phyloP scores from a whole-genome alignment of 352 stramenopile species.

The Pythium plurisporium region DNA sequence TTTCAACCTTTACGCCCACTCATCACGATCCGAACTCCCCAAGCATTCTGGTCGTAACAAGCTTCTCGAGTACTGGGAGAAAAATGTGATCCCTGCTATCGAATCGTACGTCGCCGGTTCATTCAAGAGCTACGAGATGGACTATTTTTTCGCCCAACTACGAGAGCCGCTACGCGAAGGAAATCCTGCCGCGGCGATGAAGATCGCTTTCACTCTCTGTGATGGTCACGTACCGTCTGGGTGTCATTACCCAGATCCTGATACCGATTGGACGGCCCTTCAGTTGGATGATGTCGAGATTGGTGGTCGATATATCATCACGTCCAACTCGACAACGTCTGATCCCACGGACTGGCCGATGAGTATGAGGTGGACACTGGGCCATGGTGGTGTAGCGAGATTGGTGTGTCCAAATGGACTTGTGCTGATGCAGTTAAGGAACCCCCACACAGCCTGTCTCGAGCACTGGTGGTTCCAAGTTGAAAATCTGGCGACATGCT shows the following conservation, averaged over 20 bases:
- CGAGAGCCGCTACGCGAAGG: slow-evolving; percentile 71
- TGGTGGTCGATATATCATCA: slow-evolving; percentile 49
- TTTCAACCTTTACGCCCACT: slow-evolving; percentile 72
- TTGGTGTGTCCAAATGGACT: slow-evolving; percentile 48
- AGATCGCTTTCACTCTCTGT: slow-evolving; percentile 77
- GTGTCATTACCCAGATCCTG: slow-evolving; percentile 73
- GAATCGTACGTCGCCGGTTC: slow-evolving; percentile 76
- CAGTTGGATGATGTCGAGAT: slow-evolving; percentile 77
- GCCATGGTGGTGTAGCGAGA: slow-evolving; percentile 47
- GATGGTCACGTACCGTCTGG: slow-evolving; percentile 74
- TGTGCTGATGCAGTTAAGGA: slow-evolving; percentile 59
- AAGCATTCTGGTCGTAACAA: slow-evolving; percentile 76
- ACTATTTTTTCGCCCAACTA: slow-evolving; percentile 83
- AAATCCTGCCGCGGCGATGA: slow-evolving; percentile 65
- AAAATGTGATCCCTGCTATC: slow-evolving; percentile 81
- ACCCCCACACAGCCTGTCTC: slow-evolving; percentile 37
- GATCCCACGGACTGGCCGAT: slow-evolving; percentile 36
- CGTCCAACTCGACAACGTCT: slow-evolving; percentile 15
- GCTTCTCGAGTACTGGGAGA: slow-evolving; percentile 80
- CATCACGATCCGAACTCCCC: slow-evolving; percentile 50
- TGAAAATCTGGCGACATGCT: slow-evolving; percentile 31
- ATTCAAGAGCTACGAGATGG: slow-evolving; percentile 86
- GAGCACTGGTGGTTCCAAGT: slow-evolving; percentile 77
- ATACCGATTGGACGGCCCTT: slow-evolving; percentile 71
- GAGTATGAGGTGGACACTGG: slow-evolving; percentile 65